Evolutionary conservation across 2,329 filamentous ascomycete species (phyloP).

Genomic region (Aspergillus pseudoviridinutans): DNA sequence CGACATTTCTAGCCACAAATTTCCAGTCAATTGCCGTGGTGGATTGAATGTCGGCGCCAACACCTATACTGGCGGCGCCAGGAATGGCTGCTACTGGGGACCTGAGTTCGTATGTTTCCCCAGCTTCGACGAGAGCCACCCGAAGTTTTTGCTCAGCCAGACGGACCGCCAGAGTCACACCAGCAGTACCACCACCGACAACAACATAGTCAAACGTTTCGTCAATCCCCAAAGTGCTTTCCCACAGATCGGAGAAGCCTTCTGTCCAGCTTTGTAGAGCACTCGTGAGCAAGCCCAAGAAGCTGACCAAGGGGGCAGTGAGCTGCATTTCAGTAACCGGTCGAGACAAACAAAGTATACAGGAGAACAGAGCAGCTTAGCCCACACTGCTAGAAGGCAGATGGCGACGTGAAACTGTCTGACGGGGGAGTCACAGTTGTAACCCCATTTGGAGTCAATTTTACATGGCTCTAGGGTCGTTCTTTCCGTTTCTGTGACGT

Average conservation of each 20-base stretch:
- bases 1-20: constrained; percentile 47
- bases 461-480: not conserved
- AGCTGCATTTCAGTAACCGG: not conserved
- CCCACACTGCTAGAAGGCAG: not conserved
- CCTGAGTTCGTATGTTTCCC: constrained; percentile 49
- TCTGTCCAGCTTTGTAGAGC: not conserved
- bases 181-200: constrained; percentile 38
- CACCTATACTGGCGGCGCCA: constrained; percentile 17
- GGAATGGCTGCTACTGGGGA: constrained; percentile 52
- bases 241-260: not conserved
- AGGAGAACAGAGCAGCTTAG: not conserved
- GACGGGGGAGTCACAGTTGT: not conserved
- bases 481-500: not conserved
- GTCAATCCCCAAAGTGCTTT: not conserved
- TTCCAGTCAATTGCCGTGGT: constrained; percentile 49
- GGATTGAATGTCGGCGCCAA: constrained; percentile 16
- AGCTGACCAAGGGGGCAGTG: not conserved
- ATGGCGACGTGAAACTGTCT: not conserved
- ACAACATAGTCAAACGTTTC: constrained; percentile 28
- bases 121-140: constrained; percentile 38
- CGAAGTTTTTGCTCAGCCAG: constrained; percentile 47
- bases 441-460: not conserved
- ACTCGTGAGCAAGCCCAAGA: not conserved
- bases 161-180: constrained; percentile 45
- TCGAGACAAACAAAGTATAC: not conserved